Conservation (phyloP, 2,329 filamentous ascomycete genomes). For the Xylariaceae sp. region DNA sequence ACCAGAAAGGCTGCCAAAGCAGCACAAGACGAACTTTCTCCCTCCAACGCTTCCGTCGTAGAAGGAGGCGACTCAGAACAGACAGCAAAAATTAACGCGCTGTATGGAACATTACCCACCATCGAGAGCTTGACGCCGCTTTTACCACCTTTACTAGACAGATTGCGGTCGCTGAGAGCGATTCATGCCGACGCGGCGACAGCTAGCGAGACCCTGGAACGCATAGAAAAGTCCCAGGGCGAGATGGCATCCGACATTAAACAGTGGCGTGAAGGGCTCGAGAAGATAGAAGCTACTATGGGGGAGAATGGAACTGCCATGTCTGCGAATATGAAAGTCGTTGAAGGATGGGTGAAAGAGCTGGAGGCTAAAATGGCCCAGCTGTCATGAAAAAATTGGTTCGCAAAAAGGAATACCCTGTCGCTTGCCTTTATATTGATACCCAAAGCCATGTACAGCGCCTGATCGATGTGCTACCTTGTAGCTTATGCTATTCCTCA, state of each 20-base stretch:
- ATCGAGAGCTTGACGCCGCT: slow-evolving; percentile 84
- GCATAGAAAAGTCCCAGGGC: slow-evolving; percentile 72
- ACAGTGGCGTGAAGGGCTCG: slow-evolving; percentile 78
- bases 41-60: slow-evolving; percentile 39
- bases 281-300: slow-evolving; percentile 73
- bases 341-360: slow-evolving; percentile 85
- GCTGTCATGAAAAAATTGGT: slow-evolving; percentile 38
- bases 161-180: slow-evolving; percentile 75
- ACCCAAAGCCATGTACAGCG: too few relatives aligned
- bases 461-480: too few relatives aligned
- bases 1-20: slow-evolving; percentile 58
- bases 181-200: slow-evolving; percentile 85
- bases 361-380: slow-evolving; percentile 72
- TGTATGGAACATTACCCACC: slow-evolving; percentile 83
- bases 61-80: slow-evolving; percentile 62
- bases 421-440: slow-evolving; percentile 31
- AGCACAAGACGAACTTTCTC: slow-evolving; percentile 56
- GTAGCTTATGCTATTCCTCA: too few relatives aligned
- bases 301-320: slow-evolving; percentile 65
- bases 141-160: slow-evolving; percentile 78
- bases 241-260: slow-evolving; percentile 81
- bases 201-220: slow-evolving; percentile 72
- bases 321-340: slow-evolving; percentile 74
- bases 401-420: too few relatives aligned
- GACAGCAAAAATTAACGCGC: slow-evolving; percentile 79